phyloP scores from a whole-genome alignment of 495 filamentous ascomycete genomes.

The Glarea lozoyensis region DNA sequence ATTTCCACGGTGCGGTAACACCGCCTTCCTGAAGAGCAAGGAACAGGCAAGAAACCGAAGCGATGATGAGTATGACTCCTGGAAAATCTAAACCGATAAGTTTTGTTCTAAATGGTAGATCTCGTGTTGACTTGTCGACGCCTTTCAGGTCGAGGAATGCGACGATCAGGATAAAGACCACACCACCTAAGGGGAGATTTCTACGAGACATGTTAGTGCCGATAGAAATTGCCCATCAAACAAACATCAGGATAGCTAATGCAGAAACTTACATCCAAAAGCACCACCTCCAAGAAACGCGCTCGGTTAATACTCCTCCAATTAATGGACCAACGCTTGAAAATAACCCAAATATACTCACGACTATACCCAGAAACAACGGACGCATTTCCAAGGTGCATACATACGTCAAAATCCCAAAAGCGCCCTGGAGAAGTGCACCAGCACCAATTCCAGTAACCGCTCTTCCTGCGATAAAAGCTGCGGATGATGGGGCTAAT shows the following conservation, averaged over 20 bases:
- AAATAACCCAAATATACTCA: constrained; percentile 72
- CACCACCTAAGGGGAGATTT: constrained; percentile 57
- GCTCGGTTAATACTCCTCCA: constrained; percentile 50
- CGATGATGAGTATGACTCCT: constrained; percentile 62
- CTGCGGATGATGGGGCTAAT: too few species aligned
- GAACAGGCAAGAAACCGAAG: constrained; percentile 60
- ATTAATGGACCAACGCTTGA: constrained; percentile 66
- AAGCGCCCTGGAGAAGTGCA: too few species aligned
- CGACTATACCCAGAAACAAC: too few species aligned
- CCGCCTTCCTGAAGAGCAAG: constrained; percentile 87
- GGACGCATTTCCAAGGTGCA: too few species aligned
- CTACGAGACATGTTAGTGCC: background rate
- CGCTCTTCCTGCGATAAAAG: too few species aligned
- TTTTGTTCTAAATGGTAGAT: constrained; percentile 18
- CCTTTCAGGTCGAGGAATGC: constrained; percentile 28
- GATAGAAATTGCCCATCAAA: background rate
- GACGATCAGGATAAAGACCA: constrained; percentile 51
- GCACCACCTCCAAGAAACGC: constrained; percentile 70
- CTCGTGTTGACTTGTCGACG: background rate
- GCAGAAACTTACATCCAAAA: constrained; percentile 49
- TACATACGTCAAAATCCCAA: too few species aligned
- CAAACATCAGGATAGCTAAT: background rate
- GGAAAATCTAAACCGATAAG: constrained; percentile 52
- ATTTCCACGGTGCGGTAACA: constrained; percentile 54
- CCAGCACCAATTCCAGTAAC: too few species aligned